Conservation (phyloP, 495 filamentous ascomycete genomes). For the Cercophora sp. region DNA sequence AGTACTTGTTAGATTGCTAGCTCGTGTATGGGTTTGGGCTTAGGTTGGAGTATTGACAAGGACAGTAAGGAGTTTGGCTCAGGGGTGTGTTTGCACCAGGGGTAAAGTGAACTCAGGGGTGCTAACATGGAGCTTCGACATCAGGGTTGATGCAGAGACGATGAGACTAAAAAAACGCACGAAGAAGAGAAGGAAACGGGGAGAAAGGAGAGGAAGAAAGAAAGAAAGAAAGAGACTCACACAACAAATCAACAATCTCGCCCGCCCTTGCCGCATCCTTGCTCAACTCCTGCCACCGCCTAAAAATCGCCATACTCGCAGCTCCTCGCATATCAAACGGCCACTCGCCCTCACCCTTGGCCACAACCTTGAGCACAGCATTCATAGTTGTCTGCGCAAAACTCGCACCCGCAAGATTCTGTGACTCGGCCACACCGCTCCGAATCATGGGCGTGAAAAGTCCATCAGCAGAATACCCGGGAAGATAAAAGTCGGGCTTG, state of each 20-base stretch:
- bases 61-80: too few species aligned
- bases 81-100: too few species aligned
- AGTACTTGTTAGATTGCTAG: not conserved
- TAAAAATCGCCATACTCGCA: slow-evolving; percentile 4
- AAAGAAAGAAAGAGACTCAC: too few species aligned
- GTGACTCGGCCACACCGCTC: not conserved
- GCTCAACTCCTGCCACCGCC: slow-evolving; percentile 1
- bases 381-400: slow-evolving; percentile 6
- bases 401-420: slow-evolving; percentile 1
- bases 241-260: slow-evolving; percentile 1
- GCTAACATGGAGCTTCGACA: too few species aligned
- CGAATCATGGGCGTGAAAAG: not conserved
- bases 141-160: too few species aligned
- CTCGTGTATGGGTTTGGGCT: not conserved
- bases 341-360: not conserved
- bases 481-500: not conserved
- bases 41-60: not conserved
- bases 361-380: not conserved
- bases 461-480: not conserved
- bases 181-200: too few species aligned
- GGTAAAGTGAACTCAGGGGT: too few species aligned
- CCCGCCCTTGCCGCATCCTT: not conserved
- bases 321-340: slow-evolving; percentile 2
- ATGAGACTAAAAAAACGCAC: too few species aligned
- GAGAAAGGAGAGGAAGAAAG: too few species aligned